Evolutionary conservation across 345 rosid genomes (phyloP).

Genomic region (Jatropha curcas): DNA sequence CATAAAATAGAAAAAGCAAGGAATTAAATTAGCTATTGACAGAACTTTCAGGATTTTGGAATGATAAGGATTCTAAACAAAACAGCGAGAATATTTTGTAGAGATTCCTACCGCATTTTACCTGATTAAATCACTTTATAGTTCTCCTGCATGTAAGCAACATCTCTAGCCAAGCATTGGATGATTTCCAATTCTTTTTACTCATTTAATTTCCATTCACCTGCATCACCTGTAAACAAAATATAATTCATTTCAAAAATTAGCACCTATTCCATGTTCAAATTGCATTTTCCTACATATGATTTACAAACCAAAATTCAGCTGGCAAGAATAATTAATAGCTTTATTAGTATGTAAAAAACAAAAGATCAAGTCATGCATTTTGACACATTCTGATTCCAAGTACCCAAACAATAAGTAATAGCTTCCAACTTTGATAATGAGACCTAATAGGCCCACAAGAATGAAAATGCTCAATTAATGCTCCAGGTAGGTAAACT

Average conservation of each 20-base stretch:
- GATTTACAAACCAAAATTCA: no score
- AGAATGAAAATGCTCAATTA: not conserved
- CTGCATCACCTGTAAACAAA: not conserved
- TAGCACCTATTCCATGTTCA: no score
- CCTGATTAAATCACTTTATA: not conserved
- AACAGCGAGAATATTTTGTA: not conserved
- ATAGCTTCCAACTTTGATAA: no score
- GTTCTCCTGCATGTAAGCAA: not conserved
- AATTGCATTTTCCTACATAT: no score
- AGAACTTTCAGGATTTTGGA: slow-evolving; percentile 3
- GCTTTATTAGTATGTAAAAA: not conserved
- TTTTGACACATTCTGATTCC: not conserved
- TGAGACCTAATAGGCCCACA: not conserved
- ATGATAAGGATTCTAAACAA: slow-evolving; percentile 30
- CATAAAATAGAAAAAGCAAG: not conserved
- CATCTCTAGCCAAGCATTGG: not conserved
- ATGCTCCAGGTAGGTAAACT: not conserved
- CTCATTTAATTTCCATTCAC: not conserved
- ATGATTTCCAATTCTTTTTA: not conserved
- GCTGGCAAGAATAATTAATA: no score
- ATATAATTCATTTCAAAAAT: not conserved
- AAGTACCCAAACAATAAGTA: not conserved
- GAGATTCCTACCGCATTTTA: slow-evolving; percentile 15
- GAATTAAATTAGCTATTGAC: not conserved
- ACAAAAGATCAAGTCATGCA: not conserved